Base-by-base conservation (phyloP, 1,284 basidiomycete species). In the Ganoderma sp. region DNA sequence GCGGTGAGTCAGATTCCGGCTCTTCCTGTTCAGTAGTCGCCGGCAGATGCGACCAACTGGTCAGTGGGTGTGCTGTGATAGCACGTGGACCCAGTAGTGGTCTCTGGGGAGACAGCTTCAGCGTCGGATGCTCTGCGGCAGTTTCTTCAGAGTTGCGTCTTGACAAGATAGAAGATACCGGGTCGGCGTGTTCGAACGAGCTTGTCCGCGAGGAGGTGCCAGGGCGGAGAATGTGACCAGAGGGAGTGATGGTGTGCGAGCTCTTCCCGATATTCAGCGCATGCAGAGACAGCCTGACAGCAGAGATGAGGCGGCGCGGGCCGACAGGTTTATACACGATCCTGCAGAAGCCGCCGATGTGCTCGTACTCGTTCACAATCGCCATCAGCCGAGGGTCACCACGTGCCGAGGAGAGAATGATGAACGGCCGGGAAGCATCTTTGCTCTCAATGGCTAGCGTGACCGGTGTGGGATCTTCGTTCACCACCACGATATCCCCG, bases 321-420 rank as follows among this genome's bases (percentile, higher is more conserved):
- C 96, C 95, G 37, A 90, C 90, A 3, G 96, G 96, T 79, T 98
- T 98, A 85, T 92, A 94, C 28, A 97, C 81, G 48, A 96, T 84
- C 17, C 94, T 88, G 78, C 92, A 94, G 78, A 95, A 93, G 39
- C 96, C 95, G 22, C 96, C 96, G n/a, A 89, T 87, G 37, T 84
- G 84, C 75, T 95, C 93, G 75, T 93, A 91, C 32, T 90, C 88
- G 69, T 84, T 87, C 70, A 90, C 85, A 61, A 88, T 83, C 34
- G 84, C 79, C 86, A 90, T 86, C 70, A 92, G 79, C 56, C 85
- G 81, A 7, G 88, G 84, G 77, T 88, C 90, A 37, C 90, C 90
- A 61, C 93, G 87, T 54, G 85, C 84, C 2, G 90, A 86, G 8
- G 92, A 91, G 42, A 96, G 82, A 67, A 96, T 81, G 74, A 96